A percentile compares a stretch with the other conserved stretches of the same genome.
These are phyloP conservation scores for Zizania palustris DNA, from an alignment of 202 grass and related monocot genomes.

Conservation along the genomic window DNA sequence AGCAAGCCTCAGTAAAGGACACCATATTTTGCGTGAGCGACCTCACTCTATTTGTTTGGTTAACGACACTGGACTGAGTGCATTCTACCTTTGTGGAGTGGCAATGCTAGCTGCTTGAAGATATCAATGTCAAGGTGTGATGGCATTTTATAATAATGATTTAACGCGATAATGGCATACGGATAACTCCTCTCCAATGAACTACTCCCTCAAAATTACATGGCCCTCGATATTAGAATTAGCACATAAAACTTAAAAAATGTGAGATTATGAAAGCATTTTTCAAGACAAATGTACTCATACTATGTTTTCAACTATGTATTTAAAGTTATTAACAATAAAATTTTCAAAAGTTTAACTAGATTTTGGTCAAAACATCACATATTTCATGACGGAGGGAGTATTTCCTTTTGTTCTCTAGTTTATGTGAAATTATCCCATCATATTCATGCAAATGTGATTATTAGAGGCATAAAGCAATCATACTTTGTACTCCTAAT, in stretches of 20 bases:
- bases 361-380: too few relatives aligned
- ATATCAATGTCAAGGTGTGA: not conserved
- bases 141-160: not conserved
- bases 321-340: too few relatives aligned
- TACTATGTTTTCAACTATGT: too few relatives aligned
- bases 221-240: too few relatives aligned
- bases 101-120: slow-evolving; percentile 10
- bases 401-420: too few relatives aligned
- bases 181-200: not conserved
- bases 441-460: not conserved
- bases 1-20: slow-evolving; percentile 57
- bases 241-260: too few relatives aligned
- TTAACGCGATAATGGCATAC: not conserved
- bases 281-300: too few relatives aligned
- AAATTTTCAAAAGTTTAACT: too few relatives aligned
- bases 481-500: not conserved
- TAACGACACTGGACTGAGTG: not conserved
- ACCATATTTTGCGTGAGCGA: not conserved
- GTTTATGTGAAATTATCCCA: not conserved
- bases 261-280: too few relatives aligned
- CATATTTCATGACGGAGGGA: too few relatives aligned
- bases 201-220: not conserved
- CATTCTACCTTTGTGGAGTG: slow-evolving; percentile 36
- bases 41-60: not conserved
- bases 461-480: not conserved